Evolutionary conservation across 306 rosid genomes (phyloP).

Genomic region (Pachyrhizus erosus): DNA sequence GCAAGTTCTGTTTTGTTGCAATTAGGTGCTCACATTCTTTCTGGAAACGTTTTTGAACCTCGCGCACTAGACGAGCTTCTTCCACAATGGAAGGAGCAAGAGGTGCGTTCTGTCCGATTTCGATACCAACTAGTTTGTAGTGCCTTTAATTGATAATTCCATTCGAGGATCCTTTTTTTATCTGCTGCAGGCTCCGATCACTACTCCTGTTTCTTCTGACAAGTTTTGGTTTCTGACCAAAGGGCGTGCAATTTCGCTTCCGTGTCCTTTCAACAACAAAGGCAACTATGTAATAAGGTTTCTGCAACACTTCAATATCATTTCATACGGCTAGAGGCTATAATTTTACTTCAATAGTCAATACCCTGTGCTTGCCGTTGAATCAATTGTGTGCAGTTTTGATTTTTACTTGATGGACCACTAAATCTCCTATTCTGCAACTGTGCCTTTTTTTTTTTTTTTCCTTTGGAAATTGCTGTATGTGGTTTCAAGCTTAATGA

Average conservation of each 20-base stretch:
- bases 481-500: background rate
- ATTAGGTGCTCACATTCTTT: conserved; percentile 88
- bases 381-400: conserved; percentile 13
- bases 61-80: conserved; percentile 89
- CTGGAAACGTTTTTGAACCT: conserved; percentile 95
- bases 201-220: conserved; percentile 84
- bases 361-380: background rate
- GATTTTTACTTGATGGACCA: background rate
- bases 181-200: conserved; percentile 86
- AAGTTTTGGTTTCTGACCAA: conserved; percentile 91
- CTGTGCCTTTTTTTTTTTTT: conserved; percentile 1
- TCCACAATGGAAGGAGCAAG: conserved; percentile 83
- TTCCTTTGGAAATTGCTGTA: background rate
- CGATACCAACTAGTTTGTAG: background rate
- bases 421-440: conserved; percentile 34
- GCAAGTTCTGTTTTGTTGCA: conserved; percentile 2
- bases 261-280: conserved; percentile 72
- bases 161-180: conserved; percentile 10
- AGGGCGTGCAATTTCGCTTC: conserved; percentile 77
- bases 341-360: background rate
- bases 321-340: background rate
- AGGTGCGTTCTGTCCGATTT: conserved; percentile 52
- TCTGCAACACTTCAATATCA: background rate
- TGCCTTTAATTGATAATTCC: background rate
- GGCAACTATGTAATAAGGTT: conserved; percentile 97